A percentile compares a stretch with the other conserved stretches of the same genome.
phyloP scores from a whole-genome alignment of 495 filamentous ascomycete genomes.

The Podospora didyma region DNA sequence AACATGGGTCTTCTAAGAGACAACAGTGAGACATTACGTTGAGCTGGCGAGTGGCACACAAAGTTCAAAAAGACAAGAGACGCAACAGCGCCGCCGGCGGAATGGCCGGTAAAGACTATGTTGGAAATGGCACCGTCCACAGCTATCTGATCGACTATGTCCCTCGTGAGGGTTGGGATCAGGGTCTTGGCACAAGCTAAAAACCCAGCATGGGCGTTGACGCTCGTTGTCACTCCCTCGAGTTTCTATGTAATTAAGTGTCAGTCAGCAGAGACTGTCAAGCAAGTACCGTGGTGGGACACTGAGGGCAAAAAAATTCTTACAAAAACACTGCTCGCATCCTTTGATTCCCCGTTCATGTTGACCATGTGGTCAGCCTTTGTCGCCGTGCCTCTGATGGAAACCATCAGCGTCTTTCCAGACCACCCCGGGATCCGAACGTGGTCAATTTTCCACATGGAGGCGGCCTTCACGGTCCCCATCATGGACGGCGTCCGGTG shows the following conservation, averaged over 20 bases:
- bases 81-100: slow-evolving; percentile 5
- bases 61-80: slow-evolving; percentile 9
- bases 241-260: background rate
- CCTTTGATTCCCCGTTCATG: slow-evolving; percentile 6
- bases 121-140: slow-evolving; percentile 5
- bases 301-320: background rate
- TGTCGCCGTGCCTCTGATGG: slow-evolving; percentile 3
- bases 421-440: slow-evolving; percentile 3
- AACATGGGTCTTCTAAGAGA: background rate
- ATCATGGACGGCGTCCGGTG: slow-evolving; percentile 5
- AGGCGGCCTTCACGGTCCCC: slow-evolving; percentile 8
- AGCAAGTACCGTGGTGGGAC: too few relatives aligned
- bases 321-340: background rate
- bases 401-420: slow-evolving; percentile 5
- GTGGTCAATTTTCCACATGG: slow-evolving; percentile 7
- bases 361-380: slow-evolving; percentile 10
- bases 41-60: background rate
- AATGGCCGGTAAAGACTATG: slow-evolving; percentile 9
- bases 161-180: background rate
- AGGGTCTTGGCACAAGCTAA: slow-evolving; percentile 3
- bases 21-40: background rate
- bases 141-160: background rate
- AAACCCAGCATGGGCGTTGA: slow-evolving; percentile 7
- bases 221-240: background rate
- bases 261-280: background rate